Base-by-base conservation (phyloP, 2,329 filamentous ascomycete species). In the Scortechinia acanthostroma region DNA sequence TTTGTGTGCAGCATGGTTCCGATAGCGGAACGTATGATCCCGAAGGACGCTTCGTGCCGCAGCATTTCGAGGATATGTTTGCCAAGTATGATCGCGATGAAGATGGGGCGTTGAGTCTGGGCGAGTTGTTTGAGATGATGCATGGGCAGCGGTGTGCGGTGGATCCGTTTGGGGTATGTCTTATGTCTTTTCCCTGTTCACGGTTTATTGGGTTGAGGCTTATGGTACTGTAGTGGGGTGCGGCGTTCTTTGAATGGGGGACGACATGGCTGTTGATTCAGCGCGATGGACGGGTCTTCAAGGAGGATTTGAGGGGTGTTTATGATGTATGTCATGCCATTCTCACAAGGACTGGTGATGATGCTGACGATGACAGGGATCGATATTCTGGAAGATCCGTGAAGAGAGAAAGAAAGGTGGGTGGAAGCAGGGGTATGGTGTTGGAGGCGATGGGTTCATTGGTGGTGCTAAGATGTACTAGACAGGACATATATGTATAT, bases 251-350 rank as follows among this genome's bases (percentile, higher is more conserved):
- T 42, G 46, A 52, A 65, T 68, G 68, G 66, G 51, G 66, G 2
- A 71, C 71, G 0, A 71, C 71, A 1, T 77, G 73, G 46, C 52
- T 78, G 15, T 59, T 81, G 40, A 58, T 78, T 4, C 73, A 70
- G 70, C 65, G 69, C 33, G 73, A 81, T 53, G 76, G 76, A 0
- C 61, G 63, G 43, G 68, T 80, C 59, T 65, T 58, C 53, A 81
- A 81, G 58, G 75, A 81, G 42, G 76, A 81, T 45, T 63, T 76
- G 16, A 55, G 72, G n/a, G 54, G 66, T 4, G 59, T 76, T 4
- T 76, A 69, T 50, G 71, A 76, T 54, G 73, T 30, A n/a, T 10
- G 25, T 30, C 10, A 30, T 30, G 10, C n/a, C 10, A 30, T 30
- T 30, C 10, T 10, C n/a, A 10, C n/a, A n/a, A 30, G 25, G 25